These are phyloP conservation scores for Leptographium lundbergii DNA, from an alignment of 2,329 filamentous ascomycete genomes.

Conservation along the genomic window DNA sequence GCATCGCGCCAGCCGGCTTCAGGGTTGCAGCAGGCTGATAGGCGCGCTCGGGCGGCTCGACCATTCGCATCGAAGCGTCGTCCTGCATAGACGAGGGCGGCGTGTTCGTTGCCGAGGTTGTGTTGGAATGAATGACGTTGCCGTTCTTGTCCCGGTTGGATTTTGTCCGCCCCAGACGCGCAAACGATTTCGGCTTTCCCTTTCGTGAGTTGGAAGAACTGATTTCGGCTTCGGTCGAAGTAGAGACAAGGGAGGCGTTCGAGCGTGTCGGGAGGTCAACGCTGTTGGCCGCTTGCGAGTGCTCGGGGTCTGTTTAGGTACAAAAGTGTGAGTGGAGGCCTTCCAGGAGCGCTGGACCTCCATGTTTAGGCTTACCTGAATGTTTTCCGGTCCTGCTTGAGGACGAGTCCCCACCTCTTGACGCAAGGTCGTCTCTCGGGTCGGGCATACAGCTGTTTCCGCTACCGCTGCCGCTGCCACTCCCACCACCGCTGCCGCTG, in stretches of 20 bases:
- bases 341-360: not conserved
- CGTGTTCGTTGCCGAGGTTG: not conserved
- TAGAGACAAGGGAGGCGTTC: conserved; percentile 37
- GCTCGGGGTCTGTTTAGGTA: conserved; percentile 14
- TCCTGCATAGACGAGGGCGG: not conserved
- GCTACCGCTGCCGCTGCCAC: not conserved
- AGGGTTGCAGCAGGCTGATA: conserved; percentile 25
- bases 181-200: conserved; percentile 42
- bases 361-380: conserved; percentile 15
- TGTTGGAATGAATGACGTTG: conserved; percentile 12
- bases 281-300: conserved; percentile 12
- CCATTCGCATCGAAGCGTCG: conserved; percentile 6
- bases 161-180: conserved; percentile 35
- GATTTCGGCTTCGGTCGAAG: conserved; percentile 12
- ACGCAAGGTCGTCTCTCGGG: conserved; percentile 24
- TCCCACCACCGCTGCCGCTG: not conserved
- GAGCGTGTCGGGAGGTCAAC: conserved; percentile 34
- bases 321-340: not conserved
- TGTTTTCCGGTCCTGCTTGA: conserved; percentile 19
- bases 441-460: conserved; percentile 13
- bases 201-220: conserved; percentile 15
- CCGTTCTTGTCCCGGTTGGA: conserved; percentile 38
- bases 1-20: conserved; percentile 49
- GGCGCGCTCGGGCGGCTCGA: conserved; percentile 24
- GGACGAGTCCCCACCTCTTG: conserved; percentile 21